Conservation (phyloP, 257 asterid genomes). For the Nyctanthes arbortristis region DNA sequence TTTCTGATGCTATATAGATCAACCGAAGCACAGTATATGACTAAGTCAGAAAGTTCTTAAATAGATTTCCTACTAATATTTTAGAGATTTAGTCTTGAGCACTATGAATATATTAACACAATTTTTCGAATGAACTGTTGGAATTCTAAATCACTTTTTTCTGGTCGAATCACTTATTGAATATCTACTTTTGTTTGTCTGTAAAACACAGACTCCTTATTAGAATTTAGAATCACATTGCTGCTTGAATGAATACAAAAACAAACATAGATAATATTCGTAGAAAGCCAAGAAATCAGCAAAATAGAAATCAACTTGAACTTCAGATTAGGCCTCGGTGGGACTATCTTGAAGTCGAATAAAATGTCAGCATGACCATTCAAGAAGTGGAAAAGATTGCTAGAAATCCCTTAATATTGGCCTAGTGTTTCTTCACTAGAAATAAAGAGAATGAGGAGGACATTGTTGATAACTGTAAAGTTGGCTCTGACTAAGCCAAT, state of each 20-base stretch:
- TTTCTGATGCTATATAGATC: neutral
- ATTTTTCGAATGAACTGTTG: neutral
- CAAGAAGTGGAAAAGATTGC: neutral
- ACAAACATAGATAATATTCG: neutral
- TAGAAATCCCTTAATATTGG: no score
- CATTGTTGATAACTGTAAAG: no score
- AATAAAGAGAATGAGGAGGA: no score
- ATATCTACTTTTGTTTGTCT: neutral
- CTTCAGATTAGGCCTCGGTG: neutral
- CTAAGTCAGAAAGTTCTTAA: neutral
- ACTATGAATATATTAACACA: no score
- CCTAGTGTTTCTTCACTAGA: no score
- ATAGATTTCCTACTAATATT: neutral
- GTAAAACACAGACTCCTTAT: neutral
- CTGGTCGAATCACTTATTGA: neutral
- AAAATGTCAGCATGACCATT: neutral
- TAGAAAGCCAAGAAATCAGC: neutral
- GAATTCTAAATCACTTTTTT: neutral
- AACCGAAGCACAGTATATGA: neutral
- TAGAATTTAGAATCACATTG: neutral
- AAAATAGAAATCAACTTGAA: neutral
- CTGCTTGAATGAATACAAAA: neutral
- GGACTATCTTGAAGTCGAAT: neutral
- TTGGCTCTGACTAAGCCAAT: neutral
- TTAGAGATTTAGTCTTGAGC: neutral